phyloP scores from a whole-genome alignment of 208 protist species.

The Leishmania martiniquensis region DNA sequence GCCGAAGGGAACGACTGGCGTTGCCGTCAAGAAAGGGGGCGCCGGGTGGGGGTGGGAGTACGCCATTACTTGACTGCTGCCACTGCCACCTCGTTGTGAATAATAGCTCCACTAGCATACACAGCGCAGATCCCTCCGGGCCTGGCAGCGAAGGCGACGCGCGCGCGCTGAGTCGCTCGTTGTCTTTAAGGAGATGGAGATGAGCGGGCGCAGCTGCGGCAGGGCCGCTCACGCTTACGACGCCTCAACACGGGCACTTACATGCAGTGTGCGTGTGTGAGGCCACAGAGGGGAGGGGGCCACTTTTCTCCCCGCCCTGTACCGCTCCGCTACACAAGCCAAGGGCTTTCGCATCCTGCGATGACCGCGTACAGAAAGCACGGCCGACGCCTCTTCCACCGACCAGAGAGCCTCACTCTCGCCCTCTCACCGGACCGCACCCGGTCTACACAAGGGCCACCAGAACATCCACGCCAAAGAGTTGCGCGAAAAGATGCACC shows the following conservation, averaged over 20 bases:
- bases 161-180: not conserved
- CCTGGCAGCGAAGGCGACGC: not conserved
- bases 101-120: not conserved
- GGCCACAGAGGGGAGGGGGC: not conserved
- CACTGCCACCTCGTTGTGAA: not conserved
- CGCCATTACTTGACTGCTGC: not conserved
- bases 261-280: not conserved
- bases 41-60: not conserved
- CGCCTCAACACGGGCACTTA: not conserved
- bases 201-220: not conserved
- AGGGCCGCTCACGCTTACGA: not conserved
- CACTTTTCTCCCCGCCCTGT: no score
- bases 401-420: not conserved
- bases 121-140: not conserved
- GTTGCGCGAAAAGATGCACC: constrained; percentile 46
- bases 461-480: constrained; percentile 70
- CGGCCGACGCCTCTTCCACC: not conserved
- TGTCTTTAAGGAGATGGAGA: not conserved
- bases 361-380: not conserved
- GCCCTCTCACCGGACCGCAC: not conserved
- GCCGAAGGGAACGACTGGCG: not conserved
- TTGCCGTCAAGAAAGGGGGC: not conserved
- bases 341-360: not conserved
- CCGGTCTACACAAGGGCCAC: constrained; percentile 40
- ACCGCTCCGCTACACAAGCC: not conserved